Evolutionary conservation across 495 filamentous ascomycete genomes (phyloP).

Genomic region (Xylaria telfairii): DNA sequence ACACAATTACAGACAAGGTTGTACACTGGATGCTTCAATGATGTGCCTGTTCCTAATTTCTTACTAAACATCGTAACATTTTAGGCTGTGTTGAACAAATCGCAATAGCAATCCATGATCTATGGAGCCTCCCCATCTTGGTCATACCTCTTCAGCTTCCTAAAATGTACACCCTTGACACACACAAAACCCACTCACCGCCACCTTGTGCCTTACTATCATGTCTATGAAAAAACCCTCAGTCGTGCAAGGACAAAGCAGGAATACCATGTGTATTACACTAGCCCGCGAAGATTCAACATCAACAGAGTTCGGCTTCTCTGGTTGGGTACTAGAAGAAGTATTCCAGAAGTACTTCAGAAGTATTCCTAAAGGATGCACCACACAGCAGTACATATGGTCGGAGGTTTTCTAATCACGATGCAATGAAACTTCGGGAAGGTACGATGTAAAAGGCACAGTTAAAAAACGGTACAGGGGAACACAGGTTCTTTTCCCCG

Average conservation of each 20-base stretch:
- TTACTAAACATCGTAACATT: neutral
- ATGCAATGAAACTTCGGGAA: neutral
- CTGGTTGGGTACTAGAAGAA: neutral
- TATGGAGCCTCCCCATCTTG: neutral
- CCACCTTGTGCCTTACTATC: neutral
- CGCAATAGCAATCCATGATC: neutral
- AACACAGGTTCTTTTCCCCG: no score
- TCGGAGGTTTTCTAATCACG: neutral
- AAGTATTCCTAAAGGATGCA: neutral
- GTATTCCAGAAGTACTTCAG: neutral
- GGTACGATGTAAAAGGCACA: neutral
- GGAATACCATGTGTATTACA: neutral
- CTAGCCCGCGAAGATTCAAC: neutral
- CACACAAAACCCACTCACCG: neutral
- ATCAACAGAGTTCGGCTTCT: neutral
- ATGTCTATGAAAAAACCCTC: neutral
- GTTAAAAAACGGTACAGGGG: no score
- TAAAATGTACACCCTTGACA: neutral
- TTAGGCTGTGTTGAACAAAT: neutral
- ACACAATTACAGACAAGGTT: slow-evolving; percentile 2
- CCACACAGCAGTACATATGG: neutral
- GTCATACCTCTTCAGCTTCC: neutral
- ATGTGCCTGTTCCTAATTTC: neutral
- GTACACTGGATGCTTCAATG: neutral
- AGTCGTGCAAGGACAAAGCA: neutral